Evolutionary conservation across 2,329 filamentous ascomycete genomes (phyloP).

Genomic region (Zalaria obscura): DNA sequence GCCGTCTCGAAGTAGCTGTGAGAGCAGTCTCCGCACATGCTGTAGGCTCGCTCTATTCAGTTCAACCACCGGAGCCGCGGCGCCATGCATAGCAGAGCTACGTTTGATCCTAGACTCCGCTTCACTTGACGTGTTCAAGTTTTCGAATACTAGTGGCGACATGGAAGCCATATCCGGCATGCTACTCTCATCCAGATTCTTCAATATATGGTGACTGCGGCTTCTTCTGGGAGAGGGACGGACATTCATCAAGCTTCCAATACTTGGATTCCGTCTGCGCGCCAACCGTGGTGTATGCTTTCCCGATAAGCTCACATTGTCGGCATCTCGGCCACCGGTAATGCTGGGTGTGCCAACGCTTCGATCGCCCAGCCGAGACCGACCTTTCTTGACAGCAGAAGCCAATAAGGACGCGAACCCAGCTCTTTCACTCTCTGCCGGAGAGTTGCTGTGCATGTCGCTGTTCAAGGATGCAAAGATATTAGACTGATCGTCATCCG

Average conservation of each 20-base stretch:
- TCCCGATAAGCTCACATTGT: conserved; percentile 50
- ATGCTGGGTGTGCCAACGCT: conserved; percentile 58
- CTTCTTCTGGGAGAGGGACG: conserved; percentile 56
- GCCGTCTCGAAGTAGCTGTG: conserved; percentile 68
- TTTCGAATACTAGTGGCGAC: conserved; percentile 1
- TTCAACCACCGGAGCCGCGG: conserved; percentile 61
- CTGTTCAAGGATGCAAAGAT: conserved; percentile 63
- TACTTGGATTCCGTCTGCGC: conserved; percentile 70
- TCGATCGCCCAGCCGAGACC: conserved; percentile 57
- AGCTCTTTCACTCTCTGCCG: conserved; percentile 56
- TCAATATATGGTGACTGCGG: conserved; percentile 40
- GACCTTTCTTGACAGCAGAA: conserved; percentile 56
- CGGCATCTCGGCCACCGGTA: conserved; percentile 46
- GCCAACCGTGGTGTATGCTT: conserved; percentile 48
- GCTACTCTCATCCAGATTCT: conserved; percentile 13
- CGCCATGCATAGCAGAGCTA: conserved; percentile 70
- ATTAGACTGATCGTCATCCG: conserved; percentile 75
- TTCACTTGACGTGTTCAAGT: neutral
- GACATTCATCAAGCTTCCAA: conserved; percentile 59
- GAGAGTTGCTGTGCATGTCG: conserved; percentile 30
- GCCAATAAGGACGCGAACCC: conserved; percentile 60
- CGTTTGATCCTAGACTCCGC: conserved; percentile 34
- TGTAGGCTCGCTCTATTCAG: conserved; percentile 76
- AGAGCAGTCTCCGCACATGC: conserved; percentile 74
- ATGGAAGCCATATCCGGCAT: neutral